These are phyloP conservation scores for Chaetomium cochliodes DNA, from an alignment of 495 filamentous ascomycete genomes.

Conservation along the genomic window DNA sequence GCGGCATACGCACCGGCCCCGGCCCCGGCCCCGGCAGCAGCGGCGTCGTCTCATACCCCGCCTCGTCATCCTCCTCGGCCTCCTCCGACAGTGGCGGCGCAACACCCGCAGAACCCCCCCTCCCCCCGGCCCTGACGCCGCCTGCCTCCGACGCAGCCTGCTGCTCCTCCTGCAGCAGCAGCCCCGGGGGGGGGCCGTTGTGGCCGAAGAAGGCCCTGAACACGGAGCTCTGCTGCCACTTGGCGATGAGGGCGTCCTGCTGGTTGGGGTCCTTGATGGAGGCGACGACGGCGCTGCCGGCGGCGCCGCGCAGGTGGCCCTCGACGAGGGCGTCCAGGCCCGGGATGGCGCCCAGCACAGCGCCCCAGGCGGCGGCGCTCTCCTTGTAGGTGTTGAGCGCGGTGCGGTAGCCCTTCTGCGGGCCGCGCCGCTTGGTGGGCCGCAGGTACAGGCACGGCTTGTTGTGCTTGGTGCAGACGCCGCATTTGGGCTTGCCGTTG, in stretches of 20 bases:
- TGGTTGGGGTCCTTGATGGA: conserved; percentile 39
- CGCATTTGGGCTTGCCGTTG: conserved; percentile 41
- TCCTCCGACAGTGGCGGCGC: conserved; percentile 17
- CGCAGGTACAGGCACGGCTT: conserved; percentile 40
- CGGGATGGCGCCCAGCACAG: conserved; percentile 38
- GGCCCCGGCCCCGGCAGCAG: too few species aligned
- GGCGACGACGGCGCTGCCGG: conserved; percentile 30
- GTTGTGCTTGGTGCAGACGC: conserved; percentile 40
- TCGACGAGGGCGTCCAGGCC: conserved; percentile 41
- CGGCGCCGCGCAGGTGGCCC: conserved; percentile 32
- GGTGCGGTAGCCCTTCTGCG: conserved; percentile 40
- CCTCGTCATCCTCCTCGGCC: conserved; percentile 21
- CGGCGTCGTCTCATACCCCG: conserved; percentile 14
- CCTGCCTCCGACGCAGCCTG: not conserved
- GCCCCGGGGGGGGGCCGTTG: conserved; percentile 24
- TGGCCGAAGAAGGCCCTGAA: conserved; percentile 40
- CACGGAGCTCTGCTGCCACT: conserved; percentile 39
- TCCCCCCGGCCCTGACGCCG: not conserved
- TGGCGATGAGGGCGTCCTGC: conserved; percentile 36
- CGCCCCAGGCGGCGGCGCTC: conserved; percentile 42
- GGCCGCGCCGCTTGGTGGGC: conserved; percentile 41
- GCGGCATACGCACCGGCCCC: conserved; percentile 17
- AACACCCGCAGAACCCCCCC: not conserved
- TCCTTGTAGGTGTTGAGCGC: conserved; percentile 44
- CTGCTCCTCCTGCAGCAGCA: too few species aligned